Conservation (phyloP, 176 grass and related monocot genomes). For the Alopecurus myosuroides region DNA sequence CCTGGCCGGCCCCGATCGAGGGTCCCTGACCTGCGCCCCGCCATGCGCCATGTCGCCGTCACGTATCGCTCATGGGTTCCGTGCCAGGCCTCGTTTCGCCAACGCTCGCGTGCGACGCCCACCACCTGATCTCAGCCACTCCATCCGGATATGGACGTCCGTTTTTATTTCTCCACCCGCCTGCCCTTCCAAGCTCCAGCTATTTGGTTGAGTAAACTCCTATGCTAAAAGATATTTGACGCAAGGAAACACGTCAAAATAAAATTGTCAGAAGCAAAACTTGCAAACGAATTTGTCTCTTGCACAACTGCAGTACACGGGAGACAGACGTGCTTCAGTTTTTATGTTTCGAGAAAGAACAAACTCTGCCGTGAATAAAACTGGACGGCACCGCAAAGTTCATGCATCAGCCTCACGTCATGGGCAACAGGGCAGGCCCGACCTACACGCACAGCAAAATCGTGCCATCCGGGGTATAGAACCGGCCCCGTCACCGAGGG, state of each 20-base stretch:
- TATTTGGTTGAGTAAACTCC: neutral
- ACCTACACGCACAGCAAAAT: too few relatives aligned
- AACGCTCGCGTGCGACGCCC: neutral
- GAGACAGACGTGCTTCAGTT: neutral
- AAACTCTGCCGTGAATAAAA: neutral
- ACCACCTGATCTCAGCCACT: neutral
- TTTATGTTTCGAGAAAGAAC: neutral
- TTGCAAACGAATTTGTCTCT: too few relatives aligned
- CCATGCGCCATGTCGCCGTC: conserved; percentile 32
- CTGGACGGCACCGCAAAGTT: neutral
- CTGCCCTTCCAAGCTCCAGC: neutral
- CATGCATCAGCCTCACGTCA: neutral
- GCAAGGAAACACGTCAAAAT: too few relatives aligned
- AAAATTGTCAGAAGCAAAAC: too few relatives aligned
- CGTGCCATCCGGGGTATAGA: neutral
- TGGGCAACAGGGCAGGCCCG: too few relatives aligned
- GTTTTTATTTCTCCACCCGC: neutral
- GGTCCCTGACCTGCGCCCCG: neutral
- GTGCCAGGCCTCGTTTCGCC: neutral
- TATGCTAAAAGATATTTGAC: neutral
- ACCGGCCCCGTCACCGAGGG: neutral
- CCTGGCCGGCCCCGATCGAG: neutral
- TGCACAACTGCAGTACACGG: neutral
- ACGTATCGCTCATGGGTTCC: conserved; percentile 21
- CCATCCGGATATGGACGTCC: conserved; percentile 3